Percentiles rank a stretch among this genome's conserved stretches.
phyloP scores from a whole-genome alignment of 2,329 filamentous ascomycete genomes.

The Arthroderma sp. region DNA sequence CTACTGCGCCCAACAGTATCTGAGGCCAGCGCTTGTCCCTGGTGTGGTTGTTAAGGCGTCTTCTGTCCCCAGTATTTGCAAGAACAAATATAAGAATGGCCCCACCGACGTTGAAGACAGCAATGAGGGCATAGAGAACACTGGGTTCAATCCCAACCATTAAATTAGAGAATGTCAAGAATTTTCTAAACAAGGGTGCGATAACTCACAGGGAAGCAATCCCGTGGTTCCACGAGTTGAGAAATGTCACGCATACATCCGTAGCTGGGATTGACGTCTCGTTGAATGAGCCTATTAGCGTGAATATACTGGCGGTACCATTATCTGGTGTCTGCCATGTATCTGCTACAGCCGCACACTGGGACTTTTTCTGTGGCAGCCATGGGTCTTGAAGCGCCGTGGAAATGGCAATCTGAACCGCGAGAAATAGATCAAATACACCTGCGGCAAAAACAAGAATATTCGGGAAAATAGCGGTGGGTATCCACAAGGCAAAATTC shows the following conservation, averaged over 20 bases:
- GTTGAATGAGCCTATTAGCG: background rate
- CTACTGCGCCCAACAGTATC: too few relatives aligned
- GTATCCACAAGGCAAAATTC: conserved; percentile 4
- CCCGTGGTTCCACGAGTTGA: background rate
- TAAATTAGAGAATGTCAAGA: too few relatives aligned
- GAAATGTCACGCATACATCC: background rate
- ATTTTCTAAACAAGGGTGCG: too few relatives aligned
- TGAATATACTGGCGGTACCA: conserved; percentile 1
- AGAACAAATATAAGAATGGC: too few relatives aligned
- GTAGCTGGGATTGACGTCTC: background rate
- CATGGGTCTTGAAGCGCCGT: background rate
- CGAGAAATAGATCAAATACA: background rate
- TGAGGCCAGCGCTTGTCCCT: too few relatives aligned
- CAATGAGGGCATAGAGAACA: too few relatives aligned
- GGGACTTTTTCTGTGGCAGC: background rate
- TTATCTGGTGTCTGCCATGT: conserved; percentile 3
- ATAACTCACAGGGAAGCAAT: conserved; percentile 1
- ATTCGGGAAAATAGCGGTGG: background rate
- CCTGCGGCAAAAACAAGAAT: background rate
- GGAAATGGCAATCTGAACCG: conserved; percentile 1
- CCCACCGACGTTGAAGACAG: too few relatives aligned
- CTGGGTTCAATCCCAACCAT: too few relatives aligned
- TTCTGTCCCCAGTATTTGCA: too few relatives aligned
- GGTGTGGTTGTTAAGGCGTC: too few relatives aligned
- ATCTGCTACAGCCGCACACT: background rate